These are phyloP conservation scores for Acacia crassicarpa DNA, from an alignment of 306 rosid species.

Conservation along the genomic window DNA sequence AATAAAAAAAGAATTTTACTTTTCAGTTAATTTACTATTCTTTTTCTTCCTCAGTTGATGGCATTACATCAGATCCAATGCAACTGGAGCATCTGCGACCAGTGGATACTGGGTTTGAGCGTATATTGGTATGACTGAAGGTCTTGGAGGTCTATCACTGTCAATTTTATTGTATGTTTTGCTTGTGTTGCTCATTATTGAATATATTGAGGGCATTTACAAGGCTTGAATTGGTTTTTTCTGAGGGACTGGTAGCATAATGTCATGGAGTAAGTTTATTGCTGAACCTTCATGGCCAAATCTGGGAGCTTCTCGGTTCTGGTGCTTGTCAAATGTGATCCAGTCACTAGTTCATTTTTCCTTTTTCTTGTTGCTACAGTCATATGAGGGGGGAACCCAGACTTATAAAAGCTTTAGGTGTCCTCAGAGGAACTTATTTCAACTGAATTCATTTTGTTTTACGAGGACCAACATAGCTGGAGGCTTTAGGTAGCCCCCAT, in stretches of 20 bases:
- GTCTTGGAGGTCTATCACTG: conserved; percentile 25
- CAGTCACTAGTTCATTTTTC: neutral
- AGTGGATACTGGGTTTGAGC: conserved; percentile 60
- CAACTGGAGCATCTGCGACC: conserved; percentile 64
- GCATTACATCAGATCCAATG: conserved; percentile 36
- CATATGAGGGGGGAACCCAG: conserved; percentile 12
- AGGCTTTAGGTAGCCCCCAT: neutral
- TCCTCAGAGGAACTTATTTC: neutral
- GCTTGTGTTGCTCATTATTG: conserved; percentile 15
- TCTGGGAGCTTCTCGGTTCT: conserved; percentile 12
- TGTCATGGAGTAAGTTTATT: conserved; percentile 12
- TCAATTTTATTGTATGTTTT: conserved; percentile 10
- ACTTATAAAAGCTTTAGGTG: conserved; percentile 13
- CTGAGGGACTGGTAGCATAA: conserved; percentile 17
- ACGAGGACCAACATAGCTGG: neutral
- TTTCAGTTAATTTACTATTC: conserved; percentile 31
- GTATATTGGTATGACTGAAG: conserved; percentile 74
- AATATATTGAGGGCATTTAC: conserved; percentile 5
- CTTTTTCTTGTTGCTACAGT: conserved; percentile 11
- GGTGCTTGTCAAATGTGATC: conserved; percentile 7
- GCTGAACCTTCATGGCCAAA: neutral
- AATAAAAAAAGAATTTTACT: neutral
- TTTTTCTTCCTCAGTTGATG: conserved; percentile 52
- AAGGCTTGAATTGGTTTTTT: conserved; percentile 18
- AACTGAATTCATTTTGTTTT: conserved; percentile 1